These are phyloP conservation scores for Boletus pseudo-olivaceus DNA, from an alignment of 768 basidiomycete genomes.

Conservation along the genomic window DNA sequence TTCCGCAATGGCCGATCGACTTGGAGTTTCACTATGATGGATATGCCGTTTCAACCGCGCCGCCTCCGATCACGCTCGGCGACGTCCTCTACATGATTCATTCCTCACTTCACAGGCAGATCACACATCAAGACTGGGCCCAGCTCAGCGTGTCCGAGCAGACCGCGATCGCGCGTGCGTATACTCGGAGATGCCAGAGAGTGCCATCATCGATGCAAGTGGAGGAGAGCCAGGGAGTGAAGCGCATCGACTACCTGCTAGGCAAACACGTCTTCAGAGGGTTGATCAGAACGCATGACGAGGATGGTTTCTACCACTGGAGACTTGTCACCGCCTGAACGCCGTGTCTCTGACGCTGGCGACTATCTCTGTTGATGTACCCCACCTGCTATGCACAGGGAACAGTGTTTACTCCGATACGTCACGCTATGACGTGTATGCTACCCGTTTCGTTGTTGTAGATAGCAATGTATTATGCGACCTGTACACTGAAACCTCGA, in stretches of 20 bases:
- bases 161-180: constrained; percentile 34
- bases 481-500: background rate
- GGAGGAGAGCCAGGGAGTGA: constrained; percentile 38
- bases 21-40: constrained; percentile 38
- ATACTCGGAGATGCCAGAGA: constrained; percentile 34
- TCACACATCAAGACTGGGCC: constrained; percentile 37
- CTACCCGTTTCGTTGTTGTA: background rate
- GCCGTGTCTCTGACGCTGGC: background rate
- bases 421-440: constrained; percentile 1
- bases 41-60: constrained; percentile 18
- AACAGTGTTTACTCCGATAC: background rate
- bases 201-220: constrained; percentile 29
- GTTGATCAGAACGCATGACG: constrained; percentile 29
- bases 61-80: constrained; percentile 50
- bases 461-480: background rate
- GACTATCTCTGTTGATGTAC: background rate
- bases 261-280: constrained; percentile 37
- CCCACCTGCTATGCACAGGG: background rate
- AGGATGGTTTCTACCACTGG: constrained; percentile 31
- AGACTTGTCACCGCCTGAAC: constrained; percentile 22
- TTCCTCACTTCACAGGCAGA: constrained; percentile 41
- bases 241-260: constrained; percentile 37
- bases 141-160: constrained; percentile 24
- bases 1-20: constrained; percentile 62
- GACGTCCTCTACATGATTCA: constrained; percentile 56